phyloP scores from a whole-genome alignment of 495 filamentous ascomycete species.

The Penicillium paxilli region DNA sequence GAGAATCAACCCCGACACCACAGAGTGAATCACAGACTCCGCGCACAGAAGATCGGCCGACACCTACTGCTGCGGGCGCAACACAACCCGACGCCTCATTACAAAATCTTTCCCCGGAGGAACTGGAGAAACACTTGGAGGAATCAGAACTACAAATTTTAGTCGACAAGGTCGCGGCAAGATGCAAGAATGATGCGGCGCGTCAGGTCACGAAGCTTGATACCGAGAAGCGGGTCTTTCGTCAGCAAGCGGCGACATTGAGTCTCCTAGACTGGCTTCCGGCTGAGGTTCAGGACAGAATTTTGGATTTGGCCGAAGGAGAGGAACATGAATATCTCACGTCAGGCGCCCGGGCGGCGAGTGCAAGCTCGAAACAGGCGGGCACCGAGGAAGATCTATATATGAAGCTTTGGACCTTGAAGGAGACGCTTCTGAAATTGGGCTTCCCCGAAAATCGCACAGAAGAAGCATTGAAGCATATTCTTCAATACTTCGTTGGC shows the following conservation, averaged over 20 bases:
- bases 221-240: constrained; percentile 75
- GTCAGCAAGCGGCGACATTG: constrained; percentile 68
- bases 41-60: constrained; percentile 18
- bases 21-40: constrained; percentile 41
- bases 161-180: constrained; percentile 76
- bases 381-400: constrained; percentile 70
- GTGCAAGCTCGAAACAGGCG: constrained; percentile 31
- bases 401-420: constrained; percentile 76
- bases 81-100: constrained; percentile 30
- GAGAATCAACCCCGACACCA: constrained; percentile 39
- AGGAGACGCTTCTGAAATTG: constrained; percentile 63
- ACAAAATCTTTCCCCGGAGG: constrained; percentile 69
- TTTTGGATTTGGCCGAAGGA: constrained; percentile 58
- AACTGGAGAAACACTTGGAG: constrained; percentile 81
- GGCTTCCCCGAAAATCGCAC: constrained; percentile 66
- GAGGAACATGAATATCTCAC: constrained; percentile 40
- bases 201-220: constrained; percentile 71
- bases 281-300: constrained; percentile 71
- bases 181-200: constrained; percentile 63
- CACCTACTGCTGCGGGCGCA: constrained; percentile 11
- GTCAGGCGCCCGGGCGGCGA: constrained; percentile 25
- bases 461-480: constrained; percentile 62
- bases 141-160: constrained; percentile 77
- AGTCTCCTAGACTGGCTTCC: constrained; percentile 77
- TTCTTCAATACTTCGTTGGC: constrained; percentile 57